phyloP scores from a whole-genome alignment of 768 basidiomycete genomes.

The Pholiota molesta region DNA sequence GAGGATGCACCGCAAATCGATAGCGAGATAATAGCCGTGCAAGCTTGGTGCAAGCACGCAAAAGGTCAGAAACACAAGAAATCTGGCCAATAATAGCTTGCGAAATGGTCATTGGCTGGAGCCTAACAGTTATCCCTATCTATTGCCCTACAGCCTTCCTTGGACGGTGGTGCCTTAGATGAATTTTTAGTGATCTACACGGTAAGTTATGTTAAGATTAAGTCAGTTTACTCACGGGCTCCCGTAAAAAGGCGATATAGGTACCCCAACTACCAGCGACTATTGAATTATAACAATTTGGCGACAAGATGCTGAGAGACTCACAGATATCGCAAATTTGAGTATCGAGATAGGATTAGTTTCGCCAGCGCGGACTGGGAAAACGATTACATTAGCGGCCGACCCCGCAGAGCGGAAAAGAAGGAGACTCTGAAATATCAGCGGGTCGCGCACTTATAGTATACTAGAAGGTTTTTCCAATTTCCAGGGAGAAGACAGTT shows the following conservation, averaged over 20 bases:
- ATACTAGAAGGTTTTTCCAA: too few relatives aligned
- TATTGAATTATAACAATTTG: background rate
- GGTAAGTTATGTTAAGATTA: too few relatives aligned
- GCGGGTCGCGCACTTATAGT: too few relatives aligned
- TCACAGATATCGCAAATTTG: background rate
- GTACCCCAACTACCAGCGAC: background rate
- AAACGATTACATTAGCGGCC: too few relatives aligned
- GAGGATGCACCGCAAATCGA: background rate
- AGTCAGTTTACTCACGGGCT: background rate
- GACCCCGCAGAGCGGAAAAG: too few relatives aligned
- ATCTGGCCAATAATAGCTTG: background rate
- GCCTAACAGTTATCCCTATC: background rate
- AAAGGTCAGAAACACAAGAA: background rate
- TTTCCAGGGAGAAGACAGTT: too few relatives aligned
- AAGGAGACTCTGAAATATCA: too few relatives aligned
- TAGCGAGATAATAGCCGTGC: background rate
- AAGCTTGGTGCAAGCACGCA: too few relatives aligned
- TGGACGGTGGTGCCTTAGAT: background rate
- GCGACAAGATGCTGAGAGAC: background rate
- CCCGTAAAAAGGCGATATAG: background rate
- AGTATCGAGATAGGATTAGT: background rate
- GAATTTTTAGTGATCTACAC: too few relatives aligned
- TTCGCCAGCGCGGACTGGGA: too few relatives aligned
- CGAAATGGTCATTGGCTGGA: background rate
- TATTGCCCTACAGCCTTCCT: too few relatives aligned